Base-by-base conservation (phyloP, 192 early-diverging fungal genomes). In the Coemansia umbellata region DNA sequence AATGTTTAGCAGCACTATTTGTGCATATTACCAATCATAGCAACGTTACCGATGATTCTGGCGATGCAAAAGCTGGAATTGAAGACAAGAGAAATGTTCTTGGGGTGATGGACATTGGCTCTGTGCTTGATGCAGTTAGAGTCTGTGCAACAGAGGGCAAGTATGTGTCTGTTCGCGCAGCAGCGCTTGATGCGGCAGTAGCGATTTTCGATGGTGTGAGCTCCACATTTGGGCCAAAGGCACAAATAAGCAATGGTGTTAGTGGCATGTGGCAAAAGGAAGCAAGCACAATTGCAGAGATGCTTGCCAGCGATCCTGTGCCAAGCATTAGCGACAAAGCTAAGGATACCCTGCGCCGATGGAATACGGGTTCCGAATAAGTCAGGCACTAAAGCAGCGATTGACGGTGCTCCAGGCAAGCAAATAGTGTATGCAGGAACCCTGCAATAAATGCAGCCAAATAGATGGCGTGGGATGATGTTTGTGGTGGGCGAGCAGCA, bases 111-210 rank as follows among this genome's bases (percentile, higher is more conserved):
- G 51, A 75, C 4, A 10, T 68, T 5, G 39, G 43, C 22, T 23
- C 22, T 21, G 55, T 84, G 1, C 41, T 86, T 21, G 52, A 61
- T 23, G 79, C 78, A n/a, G 68, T 78, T 7, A 17, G 58, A 41
- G 57, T 55, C 19, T 76, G 81, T 15, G 67, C 86, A 24, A 57
- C 55, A n/a, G 83, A 88, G 40, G 70, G 77, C 44, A 85, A 84
- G 53, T 88, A 87, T 31, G 69, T 82, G 31, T 74, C 80, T 36
- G 77, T 86, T 28, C 80, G 87, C 3, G 74, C 76, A 13, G 81
- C 84, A 10, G 80, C 82, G 26, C 56, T 85, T 21, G 69, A 75
- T 3, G 56, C 75, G 1, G 37, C 84, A 10, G 80, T 59, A 21
- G 67, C 49, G 1, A 23, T 74, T 9, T 22, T 62, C 30, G 35